Conservation (phyloP, 768 basidiomycete species). For the Panaeolus cyanescens region DNA sequence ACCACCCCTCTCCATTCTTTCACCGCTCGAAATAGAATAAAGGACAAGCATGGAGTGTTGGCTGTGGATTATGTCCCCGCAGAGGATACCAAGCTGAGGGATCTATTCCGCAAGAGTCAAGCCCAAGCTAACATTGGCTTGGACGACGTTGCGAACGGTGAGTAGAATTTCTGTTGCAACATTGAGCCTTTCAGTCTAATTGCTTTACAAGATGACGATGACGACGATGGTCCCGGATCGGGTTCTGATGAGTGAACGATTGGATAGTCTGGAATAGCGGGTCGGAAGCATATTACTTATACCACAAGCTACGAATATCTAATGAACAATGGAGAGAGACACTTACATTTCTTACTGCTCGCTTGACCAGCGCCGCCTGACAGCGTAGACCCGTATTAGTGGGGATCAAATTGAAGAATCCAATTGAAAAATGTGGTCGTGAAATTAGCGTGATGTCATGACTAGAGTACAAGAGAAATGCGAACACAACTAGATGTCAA, state of each 20-base stretch:
- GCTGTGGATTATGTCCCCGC: slow-evolving; percentile 55
- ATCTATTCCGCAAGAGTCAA: slow-evolving; percentile 54
- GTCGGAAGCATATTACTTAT: background rate
- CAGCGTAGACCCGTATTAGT: no score
- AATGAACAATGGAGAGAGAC: background rate
- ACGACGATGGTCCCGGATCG: slow-evolving; percentile 23
- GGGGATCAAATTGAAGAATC: no score
- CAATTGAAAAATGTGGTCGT: background rate
- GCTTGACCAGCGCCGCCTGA: no score
- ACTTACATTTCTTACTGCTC: background rate
- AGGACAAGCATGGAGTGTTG: slow-evolving; percentile 67
- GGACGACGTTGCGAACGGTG: slow-evolving; percentile 71
- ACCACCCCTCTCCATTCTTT: background rate
- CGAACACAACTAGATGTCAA: background rate
- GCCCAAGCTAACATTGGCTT: slow-evolving; percentile 50
- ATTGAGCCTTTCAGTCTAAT: background rate
- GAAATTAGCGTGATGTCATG: slow-evolving; percentile 2
- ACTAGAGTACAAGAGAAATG: slow-evolving; percentile 1
- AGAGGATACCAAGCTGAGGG: slow-evolving; percentile 51
- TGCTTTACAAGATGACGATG: slow-evolving; percentile 25
- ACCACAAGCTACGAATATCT: background rate
- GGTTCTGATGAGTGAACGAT: slow-evolving; percentile 26
- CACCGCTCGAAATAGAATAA: slow-evolving; percentile 57
- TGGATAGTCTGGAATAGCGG: background rate
- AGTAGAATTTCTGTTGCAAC: slow-evolving; percentile 12